A percentile compares a stretch with the other conserved stretches of the same genome.
phyloP scores from a whole-genome alignment of 106 monocot genomes.

The Allium fistulosum region DNA sequence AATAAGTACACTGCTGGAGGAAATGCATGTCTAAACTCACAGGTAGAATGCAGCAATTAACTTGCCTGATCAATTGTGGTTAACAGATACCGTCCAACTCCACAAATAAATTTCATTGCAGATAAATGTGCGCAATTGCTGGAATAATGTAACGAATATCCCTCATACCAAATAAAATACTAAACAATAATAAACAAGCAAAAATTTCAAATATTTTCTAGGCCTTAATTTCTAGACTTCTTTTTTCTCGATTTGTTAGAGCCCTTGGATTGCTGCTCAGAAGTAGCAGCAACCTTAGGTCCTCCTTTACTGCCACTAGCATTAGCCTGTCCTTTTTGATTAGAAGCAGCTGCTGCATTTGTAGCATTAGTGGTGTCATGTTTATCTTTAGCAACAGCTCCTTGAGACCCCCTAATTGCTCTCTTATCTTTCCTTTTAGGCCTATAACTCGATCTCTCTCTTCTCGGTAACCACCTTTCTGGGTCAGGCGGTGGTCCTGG shows the following conservation, averaged over 20 bases:
- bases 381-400: constrained; percentile 72
- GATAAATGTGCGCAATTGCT: too few relatives aligned
- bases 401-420: constrained; percentile 81
- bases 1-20: too few relatives aligned
- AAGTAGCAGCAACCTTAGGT: neutral
- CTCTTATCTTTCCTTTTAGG: constrained; percentile 97
- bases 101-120: too few relatives aligned
- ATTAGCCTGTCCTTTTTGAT: constrained; percentile 20
- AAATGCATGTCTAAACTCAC: too few relatives aligned
- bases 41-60: too few relatives aligned
- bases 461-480: constrained; percentile 91
- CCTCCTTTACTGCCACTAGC: constrained; percentile 24
- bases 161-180: too few relatives aligned
- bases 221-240: constrained; percentile 34
- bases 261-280: constrained; percentile 22
- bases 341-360: constrained; percentile 6
- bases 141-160: too few relatives aligned
- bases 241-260: constrained; percentile 39
- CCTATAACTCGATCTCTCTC: constrained; percentile 84
- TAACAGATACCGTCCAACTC: too few relatives aligned
- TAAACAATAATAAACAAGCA: too few relatives aligned
- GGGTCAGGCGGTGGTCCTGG: constrained; percentile 94
- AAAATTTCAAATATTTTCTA: too few relatives aligned
- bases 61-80: too few relatives aligned
- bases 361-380: constrained; percentile 36